Evolutionary conservation across 1,284 basidiomycete genomes (phyloP).

Genomic region (Caloboletus firmus): DNA sequence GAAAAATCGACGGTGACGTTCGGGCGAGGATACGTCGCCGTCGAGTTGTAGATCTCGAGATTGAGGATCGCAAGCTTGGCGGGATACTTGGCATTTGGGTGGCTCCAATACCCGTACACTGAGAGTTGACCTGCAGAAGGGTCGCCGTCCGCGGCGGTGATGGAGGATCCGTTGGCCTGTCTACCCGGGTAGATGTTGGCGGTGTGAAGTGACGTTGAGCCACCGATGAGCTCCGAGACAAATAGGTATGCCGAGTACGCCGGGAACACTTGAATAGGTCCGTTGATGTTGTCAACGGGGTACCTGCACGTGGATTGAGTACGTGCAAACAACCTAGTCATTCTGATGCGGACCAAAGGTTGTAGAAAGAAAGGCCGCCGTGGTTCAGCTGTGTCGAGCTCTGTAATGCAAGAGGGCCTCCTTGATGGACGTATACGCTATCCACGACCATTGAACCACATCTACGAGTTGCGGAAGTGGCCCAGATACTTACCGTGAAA

Average conservation of each 20-base stretch:
- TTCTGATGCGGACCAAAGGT: conserved; percentile 40
- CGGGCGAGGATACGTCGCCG: conserved; percentile 40
- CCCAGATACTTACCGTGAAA: conserved; percentile 39
- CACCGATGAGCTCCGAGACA: conserved; percentile 47
- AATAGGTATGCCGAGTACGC: conserved; percentile 51
- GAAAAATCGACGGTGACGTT: conserved; percentile 45
- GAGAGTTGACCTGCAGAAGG: conserved; percentile 47
- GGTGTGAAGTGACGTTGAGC: conserved; percentile 42
- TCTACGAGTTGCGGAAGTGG: neutral
- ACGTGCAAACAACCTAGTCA: neutral
- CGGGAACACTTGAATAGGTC: conserved; percentile 51
- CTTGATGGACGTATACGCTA: conserved; percentile 52
- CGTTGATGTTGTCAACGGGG: conserved; percentile 47
- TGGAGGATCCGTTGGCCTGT: conserved; percentile 49
- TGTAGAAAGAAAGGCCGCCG: conserved; percentile 48
- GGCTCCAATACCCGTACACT: conserved; percentile 51
- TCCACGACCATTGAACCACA: neutral
- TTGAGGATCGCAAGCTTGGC: conserved; percentile 49
- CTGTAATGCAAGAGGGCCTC: conserved; percentile 50
- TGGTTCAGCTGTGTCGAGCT: conserved; percentile 49
- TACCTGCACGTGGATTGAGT: conserved; percentile 36
- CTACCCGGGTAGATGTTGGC: conserved; percentile 51
- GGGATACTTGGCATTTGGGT: conserved; percentile 33
- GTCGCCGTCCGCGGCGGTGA: conserved; percentile 50
- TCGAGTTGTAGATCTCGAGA: conserved; percentile 49